phyloP scores from a whole-genome alignment of 164 flowering plant species.

The Brasenia schreberi region DNA sequence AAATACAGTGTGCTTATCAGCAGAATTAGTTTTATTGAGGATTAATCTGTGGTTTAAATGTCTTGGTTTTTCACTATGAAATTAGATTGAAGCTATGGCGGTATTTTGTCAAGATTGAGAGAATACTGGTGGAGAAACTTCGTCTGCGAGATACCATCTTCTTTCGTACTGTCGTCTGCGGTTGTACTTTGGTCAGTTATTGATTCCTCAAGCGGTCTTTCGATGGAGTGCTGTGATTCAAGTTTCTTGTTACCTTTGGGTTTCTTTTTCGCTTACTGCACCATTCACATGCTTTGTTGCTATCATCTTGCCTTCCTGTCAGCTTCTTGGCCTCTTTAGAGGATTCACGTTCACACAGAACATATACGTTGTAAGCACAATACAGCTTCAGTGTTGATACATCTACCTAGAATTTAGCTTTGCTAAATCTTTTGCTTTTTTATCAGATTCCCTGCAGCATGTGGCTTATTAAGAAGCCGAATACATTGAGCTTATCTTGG shows the following conservation, averaged over 20 bases:
- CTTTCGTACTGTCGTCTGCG: background rate
- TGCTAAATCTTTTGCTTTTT: background rate
- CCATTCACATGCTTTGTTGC: conserved; percentile 3
- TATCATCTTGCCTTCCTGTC: conserved; percentile 8
- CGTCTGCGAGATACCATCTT: background rate
- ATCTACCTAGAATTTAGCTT: background rate
- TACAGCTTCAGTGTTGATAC: background rate
- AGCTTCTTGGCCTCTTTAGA: conserved; percentile 5
- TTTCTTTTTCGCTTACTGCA: background rate
- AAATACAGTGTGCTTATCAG: background rate
- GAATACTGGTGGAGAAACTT: background rate
- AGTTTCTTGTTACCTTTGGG: background rate
- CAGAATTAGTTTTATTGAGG: background rate
- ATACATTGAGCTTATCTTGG: background rate
- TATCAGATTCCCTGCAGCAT: background rate
- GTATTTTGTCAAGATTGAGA: background rate
- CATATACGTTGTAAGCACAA: conserved; percentile 2
- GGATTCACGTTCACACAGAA: conserved; percentile 6
- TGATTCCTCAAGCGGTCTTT: background rate
- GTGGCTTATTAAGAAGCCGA: background rate
- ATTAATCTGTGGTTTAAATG: background rate
- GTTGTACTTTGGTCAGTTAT: background rate
- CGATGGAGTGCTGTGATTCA: background rate
- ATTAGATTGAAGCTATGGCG: background rate
- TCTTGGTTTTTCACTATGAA: background rate